These are phyloP conservation scores for Gelatoporia subvermispora DNA, from an alignment of 768 basidiomycete species.

Conservation along the genomic window DNA sequence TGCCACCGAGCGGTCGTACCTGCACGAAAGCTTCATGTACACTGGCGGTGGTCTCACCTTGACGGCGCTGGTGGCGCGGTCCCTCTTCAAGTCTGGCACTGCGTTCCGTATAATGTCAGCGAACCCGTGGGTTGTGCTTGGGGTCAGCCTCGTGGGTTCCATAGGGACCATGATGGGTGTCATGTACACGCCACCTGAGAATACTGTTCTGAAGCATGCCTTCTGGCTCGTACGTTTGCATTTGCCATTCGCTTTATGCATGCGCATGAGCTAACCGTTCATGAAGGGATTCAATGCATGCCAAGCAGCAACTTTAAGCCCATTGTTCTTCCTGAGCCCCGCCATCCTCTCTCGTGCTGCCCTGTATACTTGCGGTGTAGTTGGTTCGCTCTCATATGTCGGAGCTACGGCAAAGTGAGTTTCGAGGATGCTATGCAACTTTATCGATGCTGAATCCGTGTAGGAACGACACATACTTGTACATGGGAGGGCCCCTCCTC, in stretches of 20 bases:
- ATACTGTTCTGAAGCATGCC: slow-evolving; percentile 67
- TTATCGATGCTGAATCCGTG: neutral
- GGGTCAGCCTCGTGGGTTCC: slow-evolving; percentile 71
- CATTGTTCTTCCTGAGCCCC: slow-evolving; percentile 84
- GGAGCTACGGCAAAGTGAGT: slow-evolving; percentile 79
- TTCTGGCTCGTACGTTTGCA: slow-evolving; percentile 65
- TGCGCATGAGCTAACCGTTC: slow-evolving; percentile 4
- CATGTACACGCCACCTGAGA: slow-evolving; percentile 75
- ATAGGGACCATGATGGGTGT: slow-evolving; percentile 86
- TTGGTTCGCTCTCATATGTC: slow-evolving; percentile 82
- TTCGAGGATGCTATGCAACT: neutral
- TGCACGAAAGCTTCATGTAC: slow-evolving; percentile 79
- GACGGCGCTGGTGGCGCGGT: slow-evolving; percentile 76
- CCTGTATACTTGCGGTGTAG: slow-evolving; percentile 80
- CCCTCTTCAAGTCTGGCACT: slow-evolving; percentile 64
- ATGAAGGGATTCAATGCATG: slow-evolving; percentile 86
- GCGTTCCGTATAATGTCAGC: slow-evolving; percentile 75
- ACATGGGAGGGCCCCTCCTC: slow-evolving; percentile 82
- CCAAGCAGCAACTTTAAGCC: slow-evolving; percentile 83
- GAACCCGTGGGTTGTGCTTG: slow-evolving; percentile 85
- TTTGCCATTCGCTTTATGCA: neutral
- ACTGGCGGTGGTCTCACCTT: slow-evolving; percentile 75
- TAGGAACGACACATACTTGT: slow-evolving; percentile 74
- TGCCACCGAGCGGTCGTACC: slow-evolving; percentile 55
- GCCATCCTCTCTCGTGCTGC: slow-evolving; percentile 84